These are phyloP conservation scores for Hypoxylon rubiginosum DNA, from an alignment of 2,329 filamentous ascomycete genomes.

Conservation along the genomic window DNA sequence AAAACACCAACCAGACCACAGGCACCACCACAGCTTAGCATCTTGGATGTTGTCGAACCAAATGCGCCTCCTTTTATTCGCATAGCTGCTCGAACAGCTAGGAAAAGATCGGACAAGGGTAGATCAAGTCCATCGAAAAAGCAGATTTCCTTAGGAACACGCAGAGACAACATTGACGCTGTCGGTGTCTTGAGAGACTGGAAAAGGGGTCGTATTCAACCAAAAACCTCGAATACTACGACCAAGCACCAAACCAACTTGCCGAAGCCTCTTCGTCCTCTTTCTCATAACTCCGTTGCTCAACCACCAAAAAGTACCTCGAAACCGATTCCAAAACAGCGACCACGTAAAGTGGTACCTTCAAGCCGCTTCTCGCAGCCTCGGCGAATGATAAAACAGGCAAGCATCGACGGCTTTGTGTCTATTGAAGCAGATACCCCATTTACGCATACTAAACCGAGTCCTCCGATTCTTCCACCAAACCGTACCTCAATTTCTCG, in stretches of 20 bases:
- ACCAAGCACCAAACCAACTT: slow-evolving; percentile 38
- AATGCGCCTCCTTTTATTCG: slow-evolving; percentile 70
- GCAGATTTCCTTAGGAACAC: slow-evolving; percentile 70
- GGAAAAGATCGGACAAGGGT: slow-evolving; percentile 62
- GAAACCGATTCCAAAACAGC: slow-evolving; percentile 21
- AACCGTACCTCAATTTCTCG: slow-evolving; percentile 27
- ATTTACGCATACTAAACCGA: slow-evolving; percentile 8
- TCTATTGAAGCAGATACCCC: slow-evolving; percentile 33
- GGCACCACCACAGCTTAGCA: slow-evolving; percentile 66
- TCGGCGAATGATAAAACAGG: slow-evolving; percentile 48
- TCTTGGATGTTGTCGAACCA: slow-evolving; percentile 70
- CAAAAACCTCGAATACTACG: slow-evolving; percentile 54
- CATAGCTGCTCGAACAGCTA: slow-evolving; percentile 71
- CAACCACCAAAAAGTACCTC: slow-evolving; percentile 9
- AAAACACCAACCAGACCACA: slow-evolving; percentile 16
- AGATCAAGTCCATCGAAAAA: slow-evolving; percentile 69
- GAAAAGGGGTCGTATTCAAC: slow-evolving; percentile 66
- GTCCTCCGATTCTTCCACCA: neutral
- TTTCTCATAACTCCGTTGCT: slow-evolving; percentile 43
- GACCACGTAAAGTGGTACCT: slow-evolving; percentile 18
- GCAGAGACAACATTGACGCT: slow-evolving; percentile 72
- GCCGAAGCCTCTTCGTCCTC: slow-evolving; percentile 41
- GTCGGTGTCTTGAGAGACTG: slow-evolving; percentile 66
- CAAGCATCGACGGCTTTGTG: slow-evolving; percentile 52
- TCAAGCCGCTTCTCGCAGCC: slow-evolving; percentile 48